A percentile compares a stretch with the other conserved stretches of the same genome.
phyloP scores from a whole-genome alignment of 164 flowering plant genomes.

The Annona squamosa region DNA sequence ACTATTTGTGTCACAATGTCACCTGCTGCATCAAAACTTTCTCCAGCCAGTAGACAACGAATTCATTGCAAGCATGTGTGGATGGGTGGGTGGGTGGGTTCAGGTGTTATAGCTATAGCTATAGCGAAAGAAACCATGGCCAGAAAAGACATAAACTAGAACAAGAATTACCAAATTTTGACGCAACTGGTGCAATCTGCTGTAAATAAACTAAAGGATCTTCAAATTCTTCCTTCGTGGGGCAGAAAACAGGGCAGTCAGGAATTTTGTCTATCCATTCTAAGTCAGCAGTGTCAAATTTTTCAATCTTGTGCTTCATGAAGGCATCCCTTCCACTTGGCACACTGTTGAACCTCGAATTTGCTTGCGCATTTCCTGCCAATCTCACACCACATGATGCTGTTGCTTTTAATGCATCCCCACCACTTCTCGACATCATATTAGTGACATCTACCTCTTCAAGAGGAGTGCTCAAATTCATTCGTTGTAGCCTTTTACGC shows the following conservation, averaged over 20 bases:
- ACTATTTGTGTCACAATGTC: not conserved
- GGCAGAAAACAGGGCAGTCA: constrained; percentile 79
- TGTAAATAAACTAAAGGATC: constrained; percentile 88
- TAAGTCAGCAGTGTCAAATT: constrained; percentile 48
- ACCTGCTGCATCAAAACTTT: not conserved
- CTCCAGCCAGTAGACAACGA: not conserved
- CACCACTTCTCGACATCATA: constrained; percentile 76
- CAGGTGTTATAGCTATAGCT: too few relatives aligned
- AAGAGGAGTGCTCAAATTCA: constrained; percentile 35
- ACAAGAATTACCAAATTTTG: constrained; percentile 67
- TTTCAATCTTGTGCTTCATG: constrained; percentile 57
- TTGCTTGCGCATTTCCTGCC: constrained; percentile 26
- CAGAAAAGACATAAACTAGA: not conserved
- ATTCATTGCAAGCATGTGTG: too few relatives aligned
- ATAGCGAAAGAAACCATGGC: not conserved
- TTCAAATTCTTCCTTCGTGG: constrained; percentile 89
- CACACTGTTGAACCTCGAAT: constrained; percentile 23
- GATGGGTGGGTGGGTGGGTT: not conserved
- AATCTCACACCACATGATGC: constrained; percentile 63
- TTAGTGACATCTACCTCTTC: constrained; percentile 29
- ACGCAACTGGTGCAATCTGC: constrained; percentile 91
- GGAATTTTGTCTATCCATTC: constrained; percentile 79
- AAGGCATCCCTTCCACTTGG: constrained; percentile 35
- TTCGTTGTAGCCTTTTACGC: constrained; percentile 60
- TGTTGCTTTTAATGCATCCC: constrained; percentile 72